Evolutionary conservation across 495 filamentous ascomycete species (phyloP).

Genomic region (Penicillium canescens): DNA sequence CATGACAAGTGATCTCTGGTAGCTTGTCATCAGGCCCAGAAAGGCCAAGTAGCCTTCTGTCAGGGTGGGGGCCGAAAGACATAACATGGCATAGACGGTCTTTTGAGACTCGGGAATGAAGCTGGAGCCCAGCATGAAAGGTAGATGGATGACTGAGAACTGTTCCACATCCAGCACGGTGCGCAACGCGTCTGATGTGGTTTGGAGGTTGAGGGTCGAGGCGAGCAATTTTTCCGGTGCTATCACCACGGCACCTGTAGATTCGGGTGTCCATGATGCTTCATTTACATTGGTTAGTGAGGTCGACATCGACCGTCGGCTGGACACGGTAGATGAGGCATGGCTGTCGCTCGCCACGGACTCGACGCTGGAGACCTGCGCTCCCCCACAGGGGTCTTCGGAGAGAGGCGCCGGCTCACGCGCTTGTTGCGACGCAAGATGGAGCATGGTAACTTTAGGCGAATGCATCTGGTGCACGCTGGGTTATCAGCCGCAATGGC

Average conservation of each 20-base stretch:
- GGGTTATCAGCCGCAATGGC: constrained; percentile 16
- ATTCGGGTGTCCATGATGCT: constrained; percentile 4
- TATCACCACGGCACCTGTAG: constrained; percentile 2
- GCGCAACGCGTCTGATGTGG: constrained; percentile 23
- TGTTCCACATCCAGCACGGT: constrained; percentile 24
- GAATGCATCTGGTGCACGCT: constrained; percentile 26
- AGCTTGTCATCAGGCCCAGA: constrained; percentile 25
- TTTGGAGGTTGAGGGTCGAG: constrained; percentile 15
- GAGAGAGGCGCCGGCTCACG: constrained; percentile 19
- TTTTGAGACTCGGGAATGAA: constrained; percentile 20
- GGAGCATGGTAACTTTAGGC: constrained; percentile 24
- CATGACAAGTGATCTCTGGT: constrained; percentile 25
- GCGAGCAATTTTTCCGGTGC: constrained; percentile 23
- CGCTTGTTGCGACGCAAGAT: constrained; percentile 24
- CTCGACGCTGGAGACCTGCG: constrained; percentile 23
- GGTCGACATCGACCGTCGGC: constrained; percentile 6
- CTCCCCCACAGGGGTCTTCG: constrained; percentile 9
- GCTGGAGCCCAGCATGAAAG: constrained; percentile 23
- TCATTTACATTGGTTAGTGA: constrained; percentile 6
- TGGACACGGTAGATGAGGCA: constrained; percentile 6
- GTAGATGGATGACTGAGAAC: constrained; percentile 25
- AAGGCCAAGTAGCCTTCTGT: constrained; percentile 30
- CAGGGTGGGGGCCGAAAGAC: constrained; percentile 19
- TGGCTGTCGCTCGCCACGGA: constrained; percentile 5
- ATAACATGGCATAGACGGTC: constrained; percentile 20